These are phyloP conservation scores for Limonium bicolor DNA, from an alignment of 148 eudicot species.

Conservation along the genomic window DNA sequence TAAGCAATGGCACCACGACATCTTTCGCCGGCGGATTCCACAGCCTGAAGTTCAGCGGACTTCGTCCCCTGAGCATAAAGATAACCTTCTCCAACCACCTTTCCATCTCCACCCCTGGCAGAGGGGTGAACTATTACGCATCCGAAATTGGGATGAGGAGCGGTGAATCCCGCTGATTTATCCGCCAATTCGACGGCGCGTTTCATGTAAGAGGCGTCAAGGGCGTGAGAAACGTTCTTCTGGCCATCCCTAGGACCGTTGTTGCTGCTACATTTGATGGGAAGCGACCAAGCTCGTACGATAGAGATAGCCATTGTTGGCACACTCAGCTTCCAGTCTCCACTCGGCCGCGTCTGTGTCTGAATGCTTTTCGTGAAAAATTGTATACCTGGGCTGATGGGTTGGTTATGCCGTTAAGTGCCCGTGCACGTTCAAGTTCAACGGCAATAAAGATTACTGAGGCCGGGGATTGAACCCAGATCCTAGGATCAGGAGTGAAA, in stretches of 20 bases:
- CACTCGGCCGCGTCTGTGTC: neutral
- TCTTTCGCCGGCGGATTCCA: conserved; percentile 46
- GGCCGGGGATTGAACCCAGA: neutral
- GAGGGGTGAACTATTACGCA: conserved; percentile 42
- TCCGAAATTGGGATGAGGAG: conserved; percentile 92
- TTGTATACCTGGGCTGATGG: too few relatives aligned
- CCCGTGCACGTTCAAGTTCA: neutral
- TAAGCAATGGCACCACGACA: conserved; percentile 70
- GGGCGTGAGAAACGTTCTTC: conserved; percentile 18
- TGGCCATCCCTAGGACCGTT: conserved; percentile 10
- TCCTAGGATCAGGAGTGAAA: too few relatives aligned
- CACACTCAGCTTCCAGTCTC: neutral
- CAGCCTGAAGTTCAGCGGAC: conserved; percentile 80
- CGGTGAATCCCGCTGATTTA: conserved; percentile 72
- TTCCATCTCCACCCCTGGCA: conserved; percentile 14
- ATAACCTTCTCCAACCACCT: conserved; percentile 63
- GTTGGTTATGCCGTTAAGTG: too few relatives aligned
- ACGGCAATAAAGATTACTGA: neutral
- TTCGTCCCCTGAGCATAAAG: conserved; percentile 84
- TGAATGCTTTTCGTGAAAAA: too few relatives aligned
- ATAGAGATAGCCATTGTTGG: conserved; percentile 16
- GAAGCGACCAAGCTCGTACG: conserved; percentile 10
- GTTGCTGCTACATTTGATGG: conserved; percentile 13
- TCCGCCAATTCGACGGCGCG: conserved; percentile 83
- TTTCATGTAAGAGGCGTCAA: conserved; percentile 47